A percentile compares a stretch with the other conserved stretches of the same genome.
Evolutionary conservation across 768 basidiomycete genomes (phyloP).

Genomic region (Suillus lakei): DNA sequence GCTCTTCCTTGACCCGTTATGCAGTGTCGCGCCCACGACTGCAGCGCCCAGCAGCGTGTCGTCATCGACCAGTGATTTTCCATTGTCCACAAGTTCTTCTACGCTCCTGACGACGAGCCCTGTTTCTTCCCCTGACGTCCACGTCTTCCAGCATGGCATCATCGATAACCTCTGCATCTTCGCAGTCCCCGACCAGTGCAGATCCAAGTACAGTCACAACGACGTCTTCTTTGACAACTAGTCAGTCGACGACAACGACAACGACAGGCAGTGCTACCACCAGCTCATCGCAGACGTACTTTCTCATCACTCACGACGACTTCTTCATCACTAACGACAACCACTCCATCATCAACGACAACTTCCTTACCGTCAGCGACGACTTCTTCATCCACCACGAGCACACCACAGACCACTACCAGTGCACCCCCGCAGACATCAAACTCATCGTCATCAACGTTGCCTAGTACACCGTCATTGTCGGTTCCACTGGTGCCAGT

Average conservation of each 20-base stretch:
- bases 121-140: constrained; percentile 16
- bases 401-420: constrained; percentile 11
- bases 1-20: constrained; percentile 16
- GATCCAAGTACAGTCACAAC: constrained; percentile 19
- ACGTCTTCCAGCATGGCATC: constrained; percentile 10
- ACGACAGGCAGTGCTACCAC: constrained; percentile 17
- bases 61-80: constrained; percentile 17
- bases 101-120: constrained; percentile 19
- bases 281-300: constrained; percentile 7
- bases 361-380: constrained; percentile 22
- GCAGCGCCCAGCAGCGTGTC: constrained; percentile 18
- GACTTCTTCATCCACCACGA: constrained; percentile 18
- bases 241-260: constrained; percentile 20
- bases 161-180: constrained; percentile 21
- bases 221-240: constrained; percentile 25
- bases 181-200: constrained; percentile 23
- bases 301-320: constrained; percentile 6
- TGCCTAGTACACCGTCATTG: constrained; percentile 18
- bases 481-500: constrained; percentile 12
- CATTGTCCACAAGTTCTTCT: constrained; percentile 12
- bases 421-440: constrained; percentile 7
- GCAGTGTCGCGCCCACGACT: constrained; percentile 20
- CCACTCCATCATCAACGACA: constrained; percentile 12
- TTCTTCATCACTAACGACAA: constrained; percentile 18
- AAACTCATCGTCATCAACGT: constrained; percentile 13